These are phyloP conservation scores for Candida corydali DNA, from an alignment of 805 yeast genomes.

Conservation along the genomic window DNA sequence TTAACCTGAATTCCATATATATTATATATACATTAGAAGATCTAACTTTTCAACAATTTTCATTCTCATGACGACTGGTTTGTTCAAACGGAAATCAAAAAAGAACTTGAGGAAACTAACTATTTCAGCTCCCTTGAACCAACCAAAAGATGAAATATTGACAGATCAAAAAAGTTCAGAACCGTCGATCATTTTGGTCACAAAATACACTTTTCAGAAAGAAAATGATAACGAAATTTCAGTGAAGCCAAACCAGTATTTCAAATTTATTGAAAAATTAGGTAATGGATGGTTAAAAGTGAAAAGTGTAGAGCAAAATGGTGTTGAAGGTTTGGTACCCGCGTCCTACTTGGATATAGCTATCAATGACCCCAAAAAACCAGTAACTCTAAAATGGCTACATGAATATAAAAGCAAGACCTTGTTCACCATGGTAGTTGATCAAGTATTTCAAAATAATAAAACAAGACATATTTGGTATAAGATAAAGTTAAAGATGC, in stretches of 20 bases:
- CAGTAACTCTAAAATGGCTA: slow-evolving; percentile 30
- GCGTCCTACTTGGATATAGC: slow-evolving; percentile 37
- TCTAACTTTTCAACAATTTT: background rate
- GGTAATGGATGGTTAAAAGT: slow-evolving; percentile 41
- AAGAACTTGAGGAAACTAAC: slow-evolving; percentile 22
- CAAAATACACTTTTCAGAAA: slow-evolving; percentile 29
- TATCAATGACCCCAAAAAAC: slow-evolving; percentile 32
- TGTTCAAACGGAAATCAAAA: slow-evolving; percentile 22
- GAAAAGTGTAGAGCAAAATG: slow-evolving; percentile 19
- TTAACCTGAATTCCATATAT: too few relatives aligned
- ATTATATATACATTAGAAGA: too few relatives aligned
- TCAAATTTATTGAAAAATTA: slow-evolving; percentile 28
- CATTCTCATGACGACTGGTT: slow-evolving; percentile 18
- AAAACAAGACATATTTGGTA: slow-evolving; percentile 27
- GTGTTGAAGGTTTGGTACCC: slow-evolving; percentile 29
- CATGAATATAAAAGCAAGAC: slow-evolving; percentile 12
- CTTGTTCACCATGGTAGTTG: slow-evolving; percentile 15
- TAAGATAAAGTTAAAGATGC: slow-evolving; percentile 22
- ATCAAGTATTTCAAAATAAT: slow-evolving; percentile 23
- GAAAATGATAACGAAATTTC: slow-evolving; percentile 24
- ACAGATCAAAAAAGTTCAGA: background rate
- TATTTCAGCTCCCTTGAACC: slow-evolving; percentile 22
- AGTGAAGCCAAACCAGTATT: slow-evolving; percentile 23
- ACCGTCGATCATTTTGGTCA: slow-evolving; percentile 22
- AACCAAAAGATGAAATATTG: background rate